Conservation (phyloP, 345 rosid genomes). For the Boechera stricta region DNA sequence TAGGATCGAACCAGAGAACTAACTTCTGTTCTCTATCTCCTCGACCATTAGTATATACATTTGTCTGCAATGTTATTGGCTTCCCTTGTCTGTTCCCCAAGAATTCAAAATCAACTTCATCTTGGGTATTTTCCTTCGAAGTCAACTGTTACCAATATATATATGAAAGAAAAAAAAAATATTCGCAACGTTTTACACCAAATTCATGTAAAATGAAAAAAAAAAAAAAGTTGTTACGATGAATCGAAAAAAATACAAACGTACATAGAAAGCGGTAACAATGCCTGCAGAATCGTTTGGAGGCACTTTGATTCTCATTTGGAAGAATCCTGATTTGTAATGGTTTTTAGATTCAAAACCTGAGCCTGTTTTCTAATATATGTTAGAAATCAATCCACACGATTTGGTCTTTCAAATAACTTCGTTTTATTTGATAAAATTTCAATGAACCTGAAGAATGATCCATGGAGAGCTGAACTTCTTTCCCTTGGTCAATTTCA, state of each 20-base stretch:
- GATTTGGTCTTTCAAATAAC: not conserved
- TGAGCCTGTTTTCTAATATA: not conserved
- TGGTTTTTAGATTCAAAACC: conserved; percentile 53
- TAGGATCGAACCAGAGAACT: conserved; percentile 70
- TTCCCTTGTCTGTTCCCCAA: conserved; percentile 66
- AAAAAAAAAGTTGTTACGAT: not conserved
- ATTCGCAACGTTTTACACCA: no score
- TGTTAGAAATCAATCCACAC: not conserved
- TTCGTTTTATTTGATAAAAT: no score
- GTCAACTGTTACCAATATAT: conserved; percentile 20
- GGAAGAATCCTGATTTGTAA: conserved; percentile 60
- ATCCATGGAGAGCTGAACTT: conserved; percentile 28
- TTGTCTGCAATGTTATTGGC: conserved; percentile 60
- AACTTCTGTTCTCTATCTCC: conserved; percentile 67
- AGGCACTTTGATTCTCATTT: conserved; percentile 55
- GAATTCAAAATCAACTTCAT: conserved; percentile 77
- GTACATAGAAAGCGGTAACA: conserved; percentile 67
- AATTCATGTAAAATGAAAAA: no score
- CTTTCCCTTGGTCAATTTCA: conserved; percentile 33
- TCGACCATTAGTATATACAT: conserved; percentile 50
- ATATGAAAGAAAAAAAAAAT: not conserved
- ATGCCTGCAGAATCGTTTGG: conserved; percentile 60
- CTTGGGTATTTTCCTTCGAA: conserved; percentile 51
- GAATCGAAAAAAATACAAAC: not conserved
- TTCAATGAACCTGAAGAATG: not conserved